Evolutionary conservation across 2,329 filamentous ascomycete genomes (phyloP), one percentile per base, ranked within the genome.

Genomic region (Xylariaceae sp.): DNA sequence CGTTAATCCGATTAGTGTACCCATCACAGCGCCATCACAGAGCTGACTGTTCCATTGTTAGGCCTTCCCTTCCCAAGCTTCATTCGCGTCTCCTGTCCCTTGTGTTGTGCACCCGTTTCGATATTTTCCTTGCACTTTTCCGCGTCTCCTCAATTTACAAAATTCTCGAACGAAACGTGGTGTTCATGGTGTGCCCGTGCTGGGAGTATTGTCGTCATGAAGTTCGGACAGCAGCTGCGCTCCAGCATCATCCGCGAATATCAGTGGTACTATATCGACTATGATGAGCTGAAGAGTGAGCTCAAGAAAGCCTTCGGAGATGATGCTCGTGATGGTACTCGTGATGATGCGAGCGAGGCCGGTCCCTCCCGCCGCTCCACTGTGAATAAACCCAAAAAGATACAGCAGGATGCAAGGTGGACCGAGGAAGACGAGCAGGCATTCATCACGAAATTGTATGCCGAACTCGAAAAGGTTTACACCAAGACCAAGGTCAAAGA

Each of bases 181-280:
- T 61, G 56, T 55, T 60, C 75, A 60, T 68, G 69, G 35, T 80
- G 19, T 19, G 19, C 19, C 19, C 19, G 19, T 19, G 19, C 19
- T 19, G 19, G 79, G 44, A 80, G 80, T 57, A 70, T 77, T 60
- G 70, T 83, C 74, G 76, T 81, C 76, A 86, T 86, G 83, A 86
- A 86, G 80, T 99, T 97, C 79, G 94, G 94, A 71, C 89, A 96
- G 74, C 91, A 99, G 80, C 85, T 99, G 68, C 90, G 90, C 62
- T 92, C 90, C 67, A 96, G 91, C 70, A 82, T 96, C 69, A 95
- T 97, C 74, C 91, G 89, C 78, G 91, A 97, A 75, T 99, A 95
- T 76, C 86, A 91, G 72, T 96, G 91, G 86, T 90, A 96, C 78
- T 99, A 99, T 76, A 96, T 99, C 74, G 88, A 90, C 74, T 99